Base-by-base conservation (phyloP, 768 basidiomycete species). In the Stropharia rugosoannulata region DNA sequence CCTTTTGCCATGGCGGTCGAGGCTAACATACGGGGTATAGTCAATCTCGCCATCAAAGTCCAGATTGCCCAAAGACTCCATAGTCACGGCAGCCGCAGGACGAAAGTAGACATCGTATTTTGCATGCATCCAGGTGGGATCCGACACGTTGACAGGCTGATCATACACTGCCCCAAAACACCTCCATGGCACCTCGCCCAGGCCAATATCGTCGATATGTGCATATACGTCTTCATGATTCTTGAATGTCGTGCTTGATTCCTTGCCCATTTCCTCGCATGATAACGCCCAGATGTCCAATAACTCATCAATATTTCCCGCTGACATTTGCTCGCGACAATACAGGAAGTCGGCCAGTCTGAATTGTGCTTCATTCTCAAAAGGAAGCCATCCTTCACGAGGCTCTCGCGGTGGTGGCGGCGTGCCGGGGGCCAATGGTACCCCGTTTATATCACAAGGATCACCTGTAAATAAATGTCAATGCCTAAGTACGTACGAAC, bases 131-230 rank as follows among this genome's bases (percentile, higher is more conserved):
- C 56, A 57, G n/a, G 9, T 35, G 2, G 55, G 55, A n/a, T 44
- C 18, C 18, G 43, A 12, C 11, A 41, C 46, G 2, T 57, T 55
- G 5, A 42, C 49, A 55, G 63, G 71, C 74, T 73, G 76, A 64
- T 51, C 54, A 38, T 75, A 76, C 8, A 52, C 46, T 5, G 71
- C 57, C 0, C 58, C 49, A 50, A 75, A 71, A 5, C 58, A 65
- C 2, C 65, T 16, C 75, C 77, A 78, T 0, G 73, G 68, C 3
- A 64, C 65, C 25, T 70, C 70, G 7, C 73, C 73, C n/a, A 68
- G 54, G 2, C 47, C 56, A 22, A 70, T 75, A 1, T 54, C 46
- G 44, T 79, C 73, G 42, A 77, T 77, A 0, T 64, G 63, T 0
- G 35, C 27, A 37, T 72, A 65, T 25, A 76, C 38, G 25, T 76